These are phyloP conservation scores for Aspergillus conjunctus DNA, from an alignment of 495 filamentous ascomycete species.

Conservation along the genomic window DNA sequence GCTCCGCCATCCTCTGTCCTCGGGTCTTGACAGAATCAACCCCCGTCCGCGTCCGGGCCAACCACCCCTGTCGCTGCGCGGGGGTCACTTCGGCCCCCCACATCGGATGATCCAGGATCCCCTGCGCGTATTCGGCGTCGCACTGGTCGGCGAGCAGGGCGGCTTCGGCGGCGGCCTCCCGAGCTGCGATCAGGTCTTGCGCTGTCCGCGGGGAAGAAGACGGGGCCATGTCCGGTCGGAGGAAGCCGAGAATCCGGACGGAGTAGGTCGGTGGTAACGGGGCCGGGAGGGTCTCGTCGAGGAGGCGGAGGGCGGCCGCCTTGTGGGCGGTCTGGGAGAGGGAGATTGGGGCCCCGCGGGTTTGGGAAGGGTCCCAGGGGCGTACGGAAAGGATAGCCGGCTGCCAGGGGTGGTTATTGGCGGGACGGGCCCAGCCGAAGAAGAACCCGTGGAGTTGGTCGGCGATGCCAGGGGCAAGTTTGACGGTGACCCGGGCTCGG, in stretches of 20 bases:
- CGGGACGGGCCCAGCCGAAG: conserved; percentile 61
- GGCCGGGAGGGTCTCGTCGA: conserved; percentile 21
- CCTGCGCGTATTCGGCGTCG: conserved; percentile 52
- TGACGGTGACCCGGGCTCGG: conserved; percentile 33
- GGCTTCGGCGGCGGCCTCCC: conserved; percentile 39
- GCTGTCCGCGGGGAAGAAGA: conserved; percentile 28
- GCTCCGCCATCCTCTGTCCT: conserved; percentile 53
- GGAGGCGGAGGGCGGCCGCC: conserved; percentile 50
- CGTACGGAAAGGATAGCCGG: conserved; percentile 54
- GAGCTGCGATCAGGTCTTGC: conserved; percentile 33
- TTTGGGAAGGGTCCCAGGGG: conserved; percentile 40
- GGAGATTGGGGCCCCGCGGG: conserved; percentile 33
- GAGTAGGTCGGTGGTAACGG: conserved; percentile 43
- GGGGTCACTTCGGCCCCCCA: conserved; percentile 51
- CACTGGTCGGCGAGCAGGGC: conserved; percentile 44
- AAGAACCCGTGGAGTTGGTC: conserved; percentile 60
- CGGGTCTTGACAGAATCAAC: conserved; percentile 41
- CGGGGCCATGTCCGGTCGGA: conserved; percentile 34
- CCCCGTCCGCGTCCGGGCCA: conserved; percentile 38
- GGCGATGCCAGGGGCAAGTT: conserved; percentile 46
- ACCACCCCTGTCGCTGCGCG: conserved; percentile 29
- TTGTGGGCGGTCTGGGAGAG: conserved; percentile 42
- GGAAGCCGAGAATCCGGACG: conserved; percentile 58
- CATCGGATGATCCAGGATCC: conserved; percentile 54
- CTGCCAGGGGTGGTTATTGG: conserved; percentile 44